Percentiles rank a stretch among this genome's conserved stretches.
These are phyloP conservation scores for Articulospora tetracladia DNA, from an alignment of 495 filamentous ascomycete genomes.

Conservation along the genomic window DNA sequence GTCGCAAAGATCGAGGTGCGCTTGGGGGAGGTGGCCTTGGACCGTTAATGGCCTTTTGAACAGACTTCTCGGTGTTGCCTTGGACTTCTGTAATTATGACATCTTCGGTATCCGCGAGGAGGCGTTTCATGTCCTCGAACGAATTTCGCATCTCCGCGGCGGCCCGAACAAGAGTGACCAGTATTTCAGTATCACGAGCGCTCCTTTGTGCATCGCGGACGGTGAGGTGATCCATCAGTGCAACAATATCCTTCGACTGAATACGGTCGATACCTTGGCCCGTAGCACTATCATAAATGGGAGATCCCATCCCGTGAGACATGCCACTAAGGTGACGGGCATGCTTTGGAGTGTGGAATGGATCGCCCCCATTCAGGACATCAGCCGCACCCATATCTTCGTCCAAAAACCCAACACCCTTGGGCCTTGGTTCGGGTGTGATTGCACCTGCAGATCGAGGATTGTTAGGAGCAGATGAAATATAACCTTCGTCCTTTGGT, in stretches of 20 bases:
- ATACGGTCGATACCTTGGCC: conserved; percentile 89
- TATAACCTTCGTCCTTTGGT: conserved; percentile 75
- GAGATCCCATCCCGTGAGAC: conserved; percentile 84
- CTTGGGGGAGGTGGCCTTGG: conserved; percentile 79
- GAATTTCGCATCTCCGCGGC: conserved; percentile 97
- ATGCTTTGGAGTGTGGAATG: conserved; percentile 52
- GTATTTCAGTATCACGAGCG: conserved; percentile 92
- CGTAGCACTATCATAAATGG: conserved; percentile 86
- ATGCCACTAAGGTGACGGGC: conserved; percentile 77
- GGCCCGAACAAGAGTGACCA: conserved; percentile 89
- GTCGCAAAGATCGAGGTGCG: conserved; percentile 50
- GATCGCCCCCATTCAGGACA: conserved; percentile 57
- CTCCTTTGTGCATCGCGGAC: conserved; percentile 96
- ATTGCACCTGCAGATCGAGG: conserved; percentile 51
- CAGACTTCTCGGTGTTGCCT: conserved; percentile 77
- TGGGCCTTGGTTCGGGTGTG: conserved; percentile 58
- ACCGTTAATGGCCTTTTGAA: conserved; percentile 77
- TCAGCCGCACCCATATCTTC: conserved; percentile 51
- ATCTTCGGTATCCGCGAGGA: conserved; percentile 81
- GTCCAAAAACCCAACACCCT: conserved; percentile 55
- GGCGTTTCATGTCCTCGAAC: conserved; percentile 93
- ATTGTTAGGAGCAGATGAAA: conserved; percentile 74
- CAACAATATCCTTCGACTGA: conserved; percentile 94
- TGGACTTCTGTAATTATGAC: conserved; percentile 79
- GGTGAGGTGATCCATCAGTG: conserved; percentile 97